Base-by-base conservation (phyloP, 2,329 filamentous ascomycete species). In the Claviceps pusilla region DNA sequence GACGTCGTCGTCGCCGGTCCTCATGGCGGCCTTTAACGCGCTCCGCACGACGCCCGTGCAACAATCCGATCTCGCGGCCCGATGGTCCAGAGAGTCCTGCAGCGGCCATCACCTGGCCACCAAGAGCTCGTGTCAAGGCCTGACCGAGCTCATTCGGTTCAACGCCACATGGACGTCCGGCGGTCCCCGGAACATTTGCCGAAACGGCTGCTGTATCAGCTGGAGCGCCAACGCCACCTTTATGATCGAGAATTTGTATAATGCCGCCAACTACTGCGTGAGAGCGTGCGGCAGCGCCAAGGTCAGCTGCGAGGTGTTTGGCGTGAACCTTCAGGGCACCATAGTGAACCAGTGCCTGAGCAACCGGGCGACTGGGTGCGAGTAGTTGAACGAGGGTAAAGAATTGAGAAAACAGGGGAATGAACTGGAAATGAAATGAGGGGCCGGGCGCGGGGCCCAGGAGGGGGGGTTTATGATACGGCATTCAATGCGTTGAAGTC, bases 181-280 rank as follows among this genome's bases (percentile, higher is more conserved):
- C 11, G 55, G 48, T 10, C 55, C 54, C 2, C 51, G 55, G 19
- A 42, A 41, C n/a, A 51, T 54, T 24, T 56, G 55, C 52, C 7
- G 10, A 9, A 3, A 14, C n/a, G 55, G 55, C 9, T 56, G 55
- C 43, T 56, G 55, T 48, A 48, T 56, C 29, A 54, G 51, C 48
- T 56, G 52, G 55, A 56, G 52, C 43, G 48, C 43, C 19, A 52
- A 56, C 31, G 55, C 55, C 11, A 54, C 43, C 3, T 56, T 56
- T 14, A 16, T 43, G 46, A 11, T 52, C 7, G 16, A 37, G 24
- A 51, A 56, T 16, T 28, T 56, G 31, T 54, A 48, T 12, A 29
- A 39, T 3, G 48, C 51, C 10, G 52, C 55, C n/a, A 39, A 54
- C 35, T 31, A 51, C 28, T 56, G 55, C 35, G 16, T 48, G 3